These are phyloP conservation scores for Manihot esculenta DNA, from an alignment of 441 rosid species.

Conservation along the genomic window DNA sequence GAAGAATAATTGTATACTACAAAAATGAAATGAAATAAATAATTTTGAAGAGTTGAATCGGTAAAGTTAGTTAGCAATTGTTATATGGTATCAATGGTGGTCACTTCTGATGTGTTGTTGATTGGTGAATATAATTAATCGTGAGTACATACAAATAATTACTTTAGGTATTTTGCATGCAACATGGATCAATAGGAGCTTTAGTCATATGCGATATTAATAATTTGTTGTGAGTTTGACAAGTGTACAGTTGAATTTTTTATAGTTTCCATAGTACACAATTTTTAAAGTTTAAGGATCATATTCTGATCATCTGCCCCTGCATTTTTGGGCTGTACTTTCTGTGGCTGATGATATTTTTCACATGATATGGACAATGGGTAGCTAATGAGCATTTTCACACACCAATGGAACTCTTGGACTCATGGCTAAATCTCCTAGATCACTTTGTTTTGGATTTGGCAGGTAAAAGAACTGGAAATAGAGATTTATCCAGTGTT, in stretches of 20 bases:
- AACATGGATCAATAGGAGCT: not conserved
- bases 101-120: no score
- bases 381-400: not conserved
- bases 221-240: not conserved
- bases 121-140: no score
- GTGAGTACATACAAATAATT: not conserved
- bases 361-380: not conserved
- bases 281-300: not conserved
- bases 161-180: not conserved
- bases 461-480: slow-evolving; percentile 84
- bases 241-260: not conserved
- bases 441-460: slow-evolving; percentile 16
- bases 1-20: not conserved
- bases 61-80: not conserved
- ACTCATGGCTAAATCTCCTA: not conserved
- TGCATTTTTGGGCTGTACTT: not conserved
- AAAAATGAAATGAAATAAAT: not conserved
- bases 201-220: not conserved
- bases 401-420: not conserved
- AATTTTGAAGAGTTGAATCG: not conserved
- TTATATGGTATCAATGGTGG: no score
- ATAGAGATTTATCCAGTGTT: slow-evolving; percentile 85
- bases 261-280: not conserved
- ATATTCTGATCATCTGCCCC: no score
- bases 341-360: not conserved